These are phyloP conservation scores for Puccinia triticina DNA, from an alignment of 1,284 basidiomycete species.

Conservation along the genomic window DNA sequence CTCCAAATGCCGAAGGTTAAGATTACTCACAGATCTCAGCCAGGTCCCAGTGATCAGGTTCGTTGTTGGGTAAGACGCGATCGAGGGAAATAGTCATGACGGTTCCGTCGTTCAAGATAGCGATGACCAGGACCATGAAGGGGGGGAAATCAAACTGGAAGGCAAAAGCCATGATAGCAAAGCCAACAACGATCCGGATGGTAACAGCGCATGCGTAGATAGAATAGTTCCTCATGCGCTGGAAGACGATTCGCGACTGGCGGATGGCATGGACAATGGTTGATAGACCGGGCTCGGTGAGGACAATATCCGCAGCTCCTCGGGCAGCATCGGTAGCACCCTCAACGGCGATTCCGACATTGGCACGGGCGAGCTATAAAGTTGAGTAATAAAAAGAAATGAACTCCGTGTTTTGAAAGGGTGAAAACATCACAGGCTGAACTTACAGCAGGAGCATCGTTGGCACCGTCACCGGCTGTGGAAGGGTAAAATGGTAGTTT, in stretches of 20 bases:
- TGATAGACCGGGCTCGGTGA: constrained; percentile 92
- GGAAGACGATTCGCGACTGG: constrained; percentile 93
- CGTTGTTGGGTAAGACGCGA: constrained; percentile 87
- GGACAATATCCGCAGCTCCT: constrained; percentile 91
- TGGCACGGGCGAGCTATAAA: constrained; percentile 67
- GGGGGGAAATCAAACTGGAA: constrained; percentile 52
- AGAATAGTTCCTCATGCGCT: constrained; percentile 94
- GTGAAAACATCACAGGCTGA: neutral
- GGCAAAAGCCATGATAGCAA: constrained; percentile 51
- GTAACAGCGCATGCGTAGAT: constrained; percentile 63
- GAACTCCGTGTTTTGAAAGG: constrained; percentile 59
- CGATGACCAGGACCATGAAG: constrained; percentile 74
- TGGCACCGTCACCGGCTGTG: constrained; percentile 90
- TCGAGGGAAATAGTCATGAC: constrained; percentile 99
- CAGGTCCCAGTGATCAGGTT: constrained; percentile 87
- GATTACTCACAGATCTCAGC: constrained; percentile 74
- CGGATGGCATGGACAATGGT: constrained; percentile 96
- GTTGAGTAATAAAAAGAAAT: too few relatives aligned
- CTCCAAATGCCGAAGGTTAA: neutral
- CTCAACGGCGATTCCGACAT: constrained; percentile 71
- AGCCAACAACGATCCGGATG: constrained; percentile 52
- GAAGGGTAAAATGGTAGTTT: neutral
- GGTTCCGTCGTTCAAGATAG: constrained; percentile 61
- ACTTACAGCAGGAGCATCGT: constrained; percentile 77
- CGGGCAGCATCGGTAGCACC: constrained; percentile 94